phyloP scores from a whole-genome alignment of 78 protist species.

The Dictyostelium citrinum region DNA sequence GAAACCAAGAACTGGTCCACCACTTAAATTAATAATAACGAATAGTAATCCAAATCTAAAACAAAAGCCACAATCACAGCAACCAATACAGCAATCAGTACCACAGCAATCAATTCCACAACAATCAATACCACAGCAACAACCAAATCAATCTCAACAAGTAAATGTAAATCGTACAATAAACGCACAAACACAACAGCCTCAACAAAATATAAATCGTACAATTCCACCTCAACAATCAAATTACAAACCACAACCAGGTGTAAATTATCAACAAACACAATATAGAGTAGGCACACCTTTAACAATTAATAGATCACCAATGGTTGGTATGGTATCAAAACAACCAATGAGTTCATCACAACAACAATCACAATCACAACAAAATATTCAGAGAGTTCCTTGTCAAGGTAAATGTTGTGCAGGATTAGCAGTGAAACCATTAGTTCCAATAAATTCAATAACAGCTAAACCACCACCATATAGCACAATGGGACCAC shows the following conservation, averaged over 20 bases:
- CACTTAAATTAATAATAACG: not conserved
- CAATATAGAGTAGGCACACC: not conserved
- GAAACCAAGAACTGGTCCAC: not conserved
- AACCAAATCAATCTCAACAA: not conserved
- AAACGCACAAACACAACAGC: not conserved
- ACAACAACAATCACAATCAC: not conserved
- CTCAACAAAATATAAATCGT: not conserved
- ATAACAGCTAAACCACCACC: slow-evolving; percentile 3
- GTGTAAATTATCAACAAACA: not conserved
- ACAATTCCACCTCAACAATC: not conserved
- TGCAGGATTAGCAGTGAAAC: not conserved
- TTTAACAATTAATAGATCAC: not conserved
- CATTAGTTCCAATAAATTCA: slow-evolving; percentile 8
- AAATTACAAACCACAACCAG: not conserved
- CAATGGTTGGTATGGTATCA: not conserved
- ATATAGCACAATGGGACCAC: not conserved
- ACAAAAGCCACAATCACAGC: not conserved
- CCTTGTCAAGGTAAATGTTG: slow-evolving; percentile 25
- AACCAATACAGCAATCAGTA: not conserved
- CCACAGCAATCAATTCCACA: not conserved
- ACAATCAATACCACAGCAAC: not conserved
- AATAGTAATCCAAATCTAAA: not conserved
- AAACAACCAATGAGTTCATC: not conserved
- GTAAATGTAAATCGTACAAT: not conserved
- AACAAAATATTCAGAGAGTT: not conserved